Evolutionary conservation across 768 basidiomycete species (phyloP).

Genomic region (Kwoniella dendrophila): DNA sequence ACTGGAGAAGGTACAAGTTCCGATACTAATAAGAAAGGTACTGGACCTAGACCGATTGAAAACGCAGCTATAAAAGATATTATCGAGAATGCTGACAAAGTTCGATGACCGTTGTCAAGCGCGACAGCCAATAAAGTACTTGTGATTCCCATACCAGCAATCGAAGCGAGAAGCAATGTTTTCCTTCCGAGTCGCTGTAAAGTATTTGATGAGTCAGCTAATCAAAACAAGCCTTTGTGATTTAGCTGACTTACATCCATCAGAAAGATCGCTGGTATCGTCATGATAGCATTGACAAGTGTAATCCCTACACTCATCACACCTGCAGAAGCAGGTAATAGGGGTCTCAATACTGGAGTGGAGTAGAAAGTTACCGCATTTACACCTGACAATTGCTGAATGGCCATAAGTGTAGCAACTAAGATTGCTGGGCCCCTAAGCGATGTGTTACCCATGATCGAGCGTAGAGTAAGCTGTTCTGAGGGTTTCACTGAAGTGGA

Average conservation of each 20-base stretch:
- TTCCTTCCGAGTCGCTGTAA: constrained; percentile 72
- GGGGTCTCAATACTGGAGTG: constrained; percentile 58
- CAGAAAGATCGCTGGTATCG: constrained; percentile 81
- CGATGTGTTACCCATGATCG: constrained; percentile 50
- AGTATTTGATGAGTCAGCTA: neutral
- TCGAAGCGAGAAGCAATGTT: constrained; percentile 69
- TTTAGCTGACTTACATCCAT: constrained; percentile 66
- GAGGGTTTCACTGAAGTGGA: neutral
- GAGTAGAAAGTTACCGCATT: constrained; percentile 57
- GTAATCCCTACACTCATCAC: constrained; percentile 84
- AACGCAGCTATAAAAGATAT: constrained; percentile 83
- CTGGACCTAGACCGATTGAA: constrained; percentile 83
- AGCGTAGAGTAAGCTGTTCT: constrained; percentile 40
- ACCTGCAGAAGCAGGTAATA: constrained; percentile 75
- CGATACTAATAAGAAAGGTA: constrained; percentile 89
- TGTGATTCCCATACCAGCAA: constrained; percentile 67
- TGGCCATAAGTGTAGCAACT: constrained; percentile 39
- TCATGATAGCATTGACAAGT: constrained; percentile 71
- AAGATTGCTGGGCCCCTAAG: constrained; percentile 49
- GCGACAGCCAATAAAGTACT: constrained; percentile 71
- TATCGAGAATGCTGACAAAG: constrained; percentile 72
- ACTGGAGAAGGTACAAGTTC: constrained; percentile 82
- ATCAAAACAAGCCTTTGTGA: neutral
- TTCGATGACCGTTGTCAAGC: constrained; percentile 65
- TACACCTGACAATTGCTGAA: constrained; percentile 51